Conservation (phyloP, 73 alveolate genomes). For the Paramecium biaurelia region DNA sequence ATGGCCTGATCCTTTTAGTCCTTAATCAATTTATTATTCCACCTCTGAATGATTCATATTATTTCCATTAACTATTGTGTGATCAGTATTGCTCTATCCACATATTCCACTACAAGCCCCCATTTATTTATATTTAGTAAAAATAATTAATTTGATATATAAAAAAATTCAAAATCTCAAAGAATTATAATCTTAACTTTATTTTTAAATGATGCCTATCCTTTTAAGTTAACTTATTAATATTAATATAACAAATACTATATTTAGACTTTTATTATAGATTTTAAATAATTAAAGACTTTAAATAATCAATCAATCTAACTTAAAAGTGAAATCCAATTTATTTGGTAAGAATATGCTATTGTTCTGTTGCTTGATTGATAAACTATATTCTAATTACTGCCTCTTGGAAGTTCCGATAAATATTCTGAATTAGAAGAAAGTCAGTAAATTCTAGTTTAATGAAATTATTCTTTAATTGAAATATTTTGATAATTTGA, state of each 20-base stretch:
- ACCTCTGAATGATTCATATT: not conserved
- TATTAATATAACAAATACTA: too few relatives aligned
- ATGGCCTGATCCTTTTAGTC: not conserved
- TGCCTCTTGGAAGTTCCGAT: not conserved
- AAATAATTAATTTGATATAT: not conserved
- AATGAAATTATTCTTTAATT: not conserved
- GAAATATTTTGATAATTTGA: too few relatives aligned
- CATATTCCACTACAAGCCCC: constrained; percentile 43
- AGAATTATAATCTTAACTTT: not conserved
- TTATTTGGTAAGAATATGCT: not conserved
- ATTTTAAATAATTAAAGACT: too few relatives aligned
- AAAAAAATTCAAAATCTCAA: not conserved
- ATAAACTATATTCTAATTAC: not conserved
- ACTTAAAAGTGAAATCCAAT: not conserved
- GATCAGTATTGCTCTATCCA: constrained; percentile 33
- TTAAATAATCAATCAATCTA: too few relatives aligned
- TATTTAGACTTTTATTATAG: too few relatives aligned
- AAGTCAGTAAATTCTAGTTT: not conserved
- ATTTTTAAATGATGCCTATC: not conserved
- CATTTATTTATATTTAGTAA: not conserved
- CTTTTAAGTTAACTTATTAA: too few relatives aligned
- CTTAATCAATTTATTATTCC: not conserved
- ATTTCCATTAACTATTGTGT: not conserved
- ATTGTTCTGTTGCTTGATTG: not conserved
- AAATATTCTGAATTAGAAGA: not conserved